Evolutionary conservation across 208 protist species (phyloP).

Genomic region (Acanthamoeba lenticulata): DNA sequence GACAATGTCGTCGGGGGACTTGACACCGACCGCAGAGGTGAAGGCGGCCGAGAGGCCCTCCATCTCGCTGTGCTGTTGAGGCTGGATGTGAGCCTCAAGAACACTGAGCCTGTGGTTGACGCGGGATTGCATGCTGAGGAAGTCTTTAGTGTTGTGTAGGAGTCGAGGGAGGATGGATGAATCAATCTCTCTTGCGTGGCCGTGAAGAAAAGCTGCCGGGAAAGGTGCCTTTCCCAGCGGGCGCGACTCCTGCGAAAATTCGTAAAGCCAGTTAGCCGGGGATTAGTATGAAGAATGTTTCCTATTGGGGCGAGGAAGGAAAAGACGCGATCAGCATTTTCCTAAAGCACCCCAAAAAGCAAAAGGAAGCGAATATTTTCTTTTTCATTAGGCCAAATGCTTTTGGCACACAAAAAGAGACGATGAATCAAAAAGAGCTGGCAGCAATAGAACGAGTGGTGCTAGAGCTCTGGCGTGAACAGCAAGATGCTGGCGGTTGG

Average conservation of each 20-base stretch:
- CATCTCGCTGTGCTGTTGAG: background rate
- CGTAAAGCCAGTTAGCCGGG: background rate
- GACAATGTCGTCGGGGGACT: constrained; percentile 54
- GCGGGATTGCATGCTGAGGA: background rate
- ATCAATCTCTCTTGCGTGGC: too few species aligned
- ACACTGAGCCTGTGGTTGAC: constrained; percentile 11
- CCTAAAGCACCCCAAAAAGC: too few species aligned
- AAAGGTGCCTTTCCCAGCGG: background rate
- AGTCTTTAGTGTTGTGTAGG: background rate
- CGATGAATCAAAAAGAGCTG: too few species aligned
- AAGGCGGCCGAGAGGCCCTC: constrained; percentile 21
- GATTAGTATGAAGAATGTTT: too few species aligned
- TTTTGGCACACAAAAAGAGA: too few species aligned
- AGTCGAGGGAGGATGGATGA: background rate
- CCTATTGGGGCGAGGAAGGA: too few species aligned
- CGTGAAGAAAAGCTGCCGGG: background rate
- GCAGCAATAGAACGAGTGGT: too few species aligned
- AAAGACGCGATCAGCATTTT: too few species aligned
- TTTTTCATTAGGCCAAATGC: too few species aligned
- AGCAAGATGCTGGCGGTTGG: too few species aligned
- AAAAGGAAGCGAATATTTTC: too few species aligned
- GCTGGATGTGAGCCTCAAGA: background rate
- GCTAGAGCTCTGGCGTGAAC: too few species aligned
- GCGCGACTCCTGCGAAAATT: background rate
- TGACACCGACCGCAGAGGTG: background rate